Evolutionary conservation across 2,329 filamentous ascomycete genomes (phyloP), one percentile per base, ranked within the genome.

Genomic region (Diaporthe sp.): DNA sequence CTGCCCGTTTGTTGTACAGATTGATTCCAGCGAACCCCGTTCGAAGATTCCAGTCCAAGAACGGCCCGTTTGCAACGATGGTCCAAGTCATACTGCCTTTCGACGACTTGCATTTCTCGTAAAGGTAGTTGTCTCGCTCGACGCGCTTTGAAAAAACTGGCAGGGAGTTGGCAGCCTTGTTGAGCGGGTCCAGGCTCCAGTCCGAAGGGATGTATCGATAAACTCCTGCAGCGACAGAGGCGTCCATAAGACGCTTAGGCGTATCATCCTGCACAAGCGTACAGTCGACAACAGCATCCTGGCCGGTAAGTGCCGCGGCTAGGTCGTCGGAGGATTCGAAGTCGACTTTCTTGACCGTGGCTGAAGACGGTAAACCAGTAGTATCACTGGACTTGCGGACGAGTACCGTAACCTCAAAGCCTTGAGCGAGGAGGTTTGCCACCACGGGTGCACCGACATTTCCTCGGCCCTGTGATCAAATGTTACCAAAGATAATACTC

Each of bases 31-130:
- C 63, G 74, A 79, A 78, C 17, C 76, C 73, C 7, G 51, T 68
- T 17, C 71, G 68, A 42, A 81, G 73, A 68, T 73, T 73, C 79
- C 78, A 80, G 76, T 83, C 81, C 47, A 82, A 77, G 65, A 83
- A 82, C 3, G 78, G 71, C 19, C 80, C 80, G 59, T 76, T 81
- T 68, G 74, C 63, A 61, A 83, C 73, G 71, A 77, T 76, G 8
- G 81, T 82, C 76, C 78, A 83, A 17, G 79, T 78, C 63, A 82
- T 75, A 10, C 35, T 44, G 4, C 59, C 59, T 3, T 35, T 50
- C 9, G 63, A 68, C 1, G 44, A 37, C 32, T 68, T 35, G 63
- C 63, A 68, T 22, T 15, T 68, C 15, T 68, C 63, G n/a, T 39
- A 68, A 7, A 68, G 47, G 32, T 68, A 37, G n/a, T 68, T 53